Evolutionary conservation across 768 basidiomycete genomes (phyloP), one percentile per base, ranked within the genome.

Genomic region (Lactarius sanguifluus): DNA sequence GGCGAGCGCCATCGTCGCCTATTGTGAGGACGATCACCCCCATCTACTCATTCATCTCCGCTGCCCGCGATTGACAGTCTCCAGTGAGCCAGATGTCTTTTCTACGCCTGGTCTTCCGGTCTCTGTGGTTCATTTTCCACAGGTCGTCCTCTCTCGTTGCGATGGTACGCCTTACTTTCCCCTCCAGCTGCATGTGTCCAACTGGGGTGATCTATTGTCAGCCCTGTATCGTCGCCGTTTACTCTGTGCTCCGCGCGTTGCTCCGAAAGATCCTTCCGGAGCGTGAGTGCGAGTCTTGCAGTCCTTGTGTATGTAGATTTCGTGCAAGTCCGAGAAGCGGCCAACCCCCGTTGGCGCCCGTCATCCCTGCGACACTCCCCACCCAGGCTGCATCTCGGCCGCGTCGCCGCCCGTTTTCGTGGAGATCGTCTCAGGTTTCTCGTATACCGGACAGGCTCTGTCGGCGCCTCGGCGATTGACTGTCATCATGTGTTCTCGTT

Each of bases 401-500:
- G 9, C 58, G 61, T 32, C 56, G 59, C 13, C 47, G 61, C 12
- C 45, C 61, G 23, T 55, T 62, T 45, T 28, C 50, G 20, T 23
- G 61, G 61, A 58, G 57, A 34, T 38, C 57, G 23, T 36, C 58
- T 20, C 65, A 45, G 30, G 59, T 69, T 16, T 69, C 68, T 62
- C 65, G 68, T 41, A 67, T 69, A 16, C 68, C 68, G n/a, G 66
- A 69, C 43, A 43, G 68, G 57, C 68, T 69, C 59, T 69, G 65
- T 36, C 34, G 43, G 41, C 56, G 57, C 28, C 12, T 50, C 20
- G 66, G 59, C 1, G 52, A 63, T 25, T 67, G 58, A 60, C 16
- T 36, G 12, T 5, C 40, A 13, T 25, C 28, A 41, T 40, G 36
- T 10, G 34, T 57, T 61, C 45, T 58, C 50, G 7, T 47, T 9